Evolutionary conservation across 2,329 filamentous ascomycete genomes (phyloP).

Genomic region (Calonectria fujianensis): DNA sequence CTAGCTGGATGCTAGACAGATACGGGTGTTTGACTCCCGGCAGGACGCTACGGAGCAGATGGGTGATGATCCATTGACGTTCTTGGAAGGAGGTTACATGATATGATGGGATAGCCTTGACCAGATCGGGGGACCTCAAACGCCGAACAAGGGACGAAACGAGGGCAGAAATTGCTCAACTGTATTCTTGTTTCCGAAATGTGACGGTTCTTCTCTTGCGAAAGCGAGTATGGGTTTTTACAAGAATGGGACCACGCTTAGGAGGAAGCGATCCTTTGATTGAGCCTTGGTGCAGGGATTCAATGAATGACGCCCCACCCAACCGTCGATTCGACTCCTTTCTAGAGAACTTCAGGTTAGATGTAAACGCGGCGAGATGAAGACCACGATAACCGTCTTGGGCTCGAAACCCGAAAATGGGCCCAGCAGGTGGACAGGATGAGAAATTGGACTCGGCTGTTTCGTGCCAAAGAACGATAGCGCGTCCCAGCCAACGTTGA

Average conservation of each 20-base stretch:
- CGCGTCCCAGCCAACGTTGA: not conserved
- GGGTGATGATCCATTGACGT: constrained; percentile 18
- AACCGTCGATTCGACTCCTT: constrained; percentile 22
- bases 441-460: not conserved
- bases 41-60: not conserved
- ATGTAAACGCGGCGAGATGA: not conserved
- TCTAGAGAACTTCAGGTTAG: constrained; percentile 2
- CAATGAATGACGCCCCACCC: constrained; percentile 7
- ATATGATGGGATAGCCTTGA: constrained; percentile 5
- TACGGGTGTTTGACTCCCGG: not conserved
- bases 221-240: not conserved
- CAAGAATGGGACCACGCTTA: not conserved
- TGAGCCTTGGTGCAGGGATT: constrained; percentile 9
- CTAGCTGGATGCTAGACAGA: not conserved
- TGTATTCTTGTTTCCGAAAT: constrained; percentile 9
- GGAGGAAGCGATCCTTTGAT: constrained; percentile 12
- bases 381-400: not conserved
- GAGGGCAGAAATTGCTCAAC: not conserved
- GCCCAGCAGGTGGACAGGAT: not conserved
- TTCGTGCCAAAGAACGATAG: constrained; percentile 11
- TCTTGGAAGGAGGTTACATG: not conserved
- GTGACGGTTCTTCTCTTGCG: constrained; percentile 1
- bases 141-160: not conserved
- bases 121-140: constrained; percentile 22
- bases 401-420: constrained; percentile 19